These are phyloP conservation scores for Plenodomus tracheiphilus DNA, from an alignment of 2,329 filamentous ascomycete genomes.

Conservation along the genomic window DNA sequence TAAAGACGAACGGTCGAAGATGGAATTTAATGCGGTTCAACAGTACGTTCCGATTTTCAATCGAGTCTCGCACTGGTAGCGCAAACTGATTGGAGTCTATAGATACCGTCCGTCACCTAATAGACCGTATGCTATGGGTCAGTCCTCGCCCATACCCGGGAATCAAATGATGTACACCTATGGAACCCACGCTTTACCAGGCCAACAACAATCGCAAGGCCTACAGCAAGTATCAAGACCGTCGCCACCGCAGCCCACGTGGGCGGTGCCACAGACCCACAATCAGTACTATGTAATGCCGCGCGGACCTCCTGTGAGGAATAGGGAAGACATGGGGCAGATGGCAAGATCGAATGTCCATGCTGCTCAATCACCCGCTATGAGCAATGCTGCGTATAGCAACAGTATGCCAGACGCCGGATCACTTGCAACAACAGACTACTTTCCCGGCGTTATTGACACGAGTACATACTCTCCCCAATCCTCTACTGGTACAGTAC, in stretches of 20 bases:
- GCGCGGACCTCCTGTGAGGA: slow-evolving; percentile 20
- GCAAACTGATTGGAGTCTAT: slow-evolving; percentile 30
- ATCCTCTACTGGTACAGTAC: not conserved
- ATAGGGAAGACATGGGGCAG: slow-evolving; percentile 33
- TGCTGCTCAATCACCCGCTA: slow-evolving; percentile 27
- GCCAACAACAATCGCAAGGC: slow-evolving; percentile 24
- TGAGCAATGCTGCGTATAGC: slow-evolving; percentile 24
- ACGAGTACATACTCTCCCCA: slow-evolving; percentile 32
- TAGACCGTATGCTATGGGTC: slow-evolving; percentile 37
- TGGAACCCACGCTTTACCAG: slow-evolving; percentile 27
- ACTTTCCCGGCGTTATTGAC: slow-evolving; percentile 42
- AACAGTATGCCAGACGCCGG: slow-evolving; percentile 24
- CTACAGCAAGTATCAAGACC: slow-evolving; percentile 35
- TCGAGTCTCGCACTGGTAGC: slow-evolving; percentile 3
- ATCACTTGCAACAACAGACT: slow-evolving; percentile 32
- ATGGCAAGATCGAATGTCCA: slow-evolving; percentile 26
- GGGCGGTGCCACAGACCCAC: slow-evolving; percentile 40
- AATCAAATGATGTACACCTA: slow-evolving; percentile 45
- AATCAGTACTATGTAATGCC: slow-evolving; percentile 36
- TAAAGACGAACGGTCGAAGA: slow-evolving; percentile 35
- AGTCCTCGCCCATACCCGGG: slow-evolving; percentile 32
- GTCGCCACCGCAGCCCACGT: slow-evolving; percentile 40
- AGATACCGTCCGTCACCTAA: slow-evolving; percentile 44
- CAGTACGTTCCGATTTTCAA: slow-evolving; percentile 36
- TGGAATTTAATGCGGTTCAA: slow-evolving; percentile 49